Evolutionary conservation across 495 filamentous ascomycete genomes (phyloP).

Genomic region (Hypoxylon rickii): DNA sequence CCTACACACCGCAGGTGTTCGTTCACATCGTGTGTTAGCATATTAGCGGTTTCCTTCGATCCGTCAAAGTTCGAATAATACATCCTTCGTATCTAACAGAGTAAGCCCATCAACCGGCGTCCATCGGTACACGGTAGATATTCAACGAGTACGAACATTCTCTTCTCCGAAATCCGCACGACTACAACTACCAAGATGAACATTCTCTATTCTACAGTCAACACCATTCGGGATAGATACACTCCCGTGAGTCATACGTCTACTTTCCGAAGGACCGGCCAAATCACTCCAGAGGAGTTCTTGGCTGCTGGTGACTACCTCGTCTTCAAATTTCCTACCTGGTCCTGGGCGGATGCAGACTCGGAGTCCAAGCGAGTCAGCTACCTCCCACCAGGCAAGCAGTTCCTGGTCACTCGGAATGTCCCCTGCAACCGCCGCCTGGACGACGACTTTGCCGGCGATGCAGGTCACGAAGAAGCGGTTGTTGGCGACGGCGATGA

Average conservation of each 20-base stretch:
- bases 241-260: slow-evolving; percentile 86
- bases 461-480: slow-evolving; percentile 81
- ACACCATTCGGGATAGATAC: slow-evolving; percentile 84
- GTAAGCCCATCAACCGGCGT: too few relatives aligned
- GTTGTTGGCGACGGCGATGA: slow-evolving; percentile 78
- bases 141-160: too few relatives aligned
- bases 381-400: slow-evolving; percentile 87
- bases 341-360: slow-evolving; percentile 94
- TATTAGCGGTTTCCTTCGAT: too few relatives aligned
- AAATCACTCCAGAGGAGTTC: slow-evolving; percentile 98
- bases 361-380: slow-evolving; percentile 72
- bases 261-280: slow-evolving; percentile 88
- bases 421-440: slow-evolving; percentile 91
- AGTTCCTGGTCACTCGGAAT: slow-evolving; percentile 92
- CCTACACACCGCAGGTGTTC: too few relatives aligned
- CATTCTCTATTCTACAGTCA: slow-evolving; percentile 76
- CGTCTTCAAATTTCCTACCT: slow-evolving; percentile 98
- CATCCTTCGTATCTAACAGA: too few relatives aligned
- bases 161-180: too few relatives aligned
- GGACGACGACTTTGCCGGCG: slow-evolving; percentile 89
- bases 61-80: too few relatives aligned
- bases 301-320: slow-evolving; percentile 95
- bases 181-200: slow-evolving; percentile 49
- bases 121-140: too few relatives aligned
- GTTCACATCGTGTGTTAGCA: too few relatives aligned